Evolutionary conservation across 1,284 basidiomycete genomes (phyloP).

Genomic region (Rhodotorula mucilaginosa): DNA sequence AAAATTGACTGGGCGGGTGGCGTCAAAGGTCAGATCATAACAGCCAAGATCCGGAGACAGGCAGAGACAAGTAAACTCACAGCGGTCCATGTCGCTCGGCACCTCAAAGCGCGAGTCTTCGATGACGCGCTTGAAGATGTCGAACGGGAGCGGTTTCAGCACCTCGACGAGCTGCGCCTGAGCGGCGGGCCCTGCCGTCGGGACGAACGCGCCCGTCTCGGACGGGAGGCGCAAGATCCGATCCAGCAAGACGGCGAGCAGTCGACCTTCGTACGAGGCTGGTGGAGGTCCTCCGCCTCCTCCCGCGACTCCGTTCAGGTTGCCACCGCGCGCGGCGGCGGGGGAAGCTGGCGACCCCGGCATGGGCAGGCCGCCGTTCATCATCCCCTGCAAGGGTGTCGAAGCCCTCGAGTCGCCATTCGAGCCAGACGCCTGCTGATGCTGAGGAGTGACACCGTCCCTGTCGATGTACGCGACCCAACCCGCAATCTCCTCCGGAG

Average conservation of each 20-base stretch:
- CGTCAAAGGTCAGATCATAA: too few species aligned
- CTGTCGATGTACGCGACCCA: slow-evolving; percentile 21
- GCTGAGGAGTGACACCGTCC: background rate
- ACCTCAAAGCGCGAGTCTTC: slow-evolving; percentile 7
- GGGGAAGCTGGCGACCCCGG: background rate
- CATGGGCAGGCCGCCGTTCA: background rate
- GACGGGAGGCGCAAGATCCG: slow-evolving; percentile 13
- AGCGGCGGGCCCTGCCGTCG: background rate
- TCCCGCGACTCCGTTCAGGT: background rate
- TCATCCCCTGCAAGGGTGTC: background rate
- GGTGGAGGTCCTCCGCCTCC: background rate
- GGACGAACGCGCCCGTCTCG: slow-evolving; percentile 22
- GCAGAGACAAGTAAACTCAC: slow-evolving; percentile 6
- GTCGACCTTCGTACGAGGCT: slow-evolving; percentile 2
- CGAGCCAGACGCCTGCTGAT: background rate
- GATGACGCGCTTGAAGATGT: slow-evolving; percentile 20
- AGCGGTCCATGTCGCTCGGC: slow-evolving; percentile 22
- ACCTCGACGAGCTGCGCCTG: slow-evolving; percentile 17
- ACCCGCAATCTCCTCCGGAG: slow-evolving; percentile 1
- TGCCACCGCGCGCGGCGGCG: background rate
- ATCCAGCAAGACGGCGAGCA: background rate
- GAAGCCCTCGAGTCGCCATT: background rate
- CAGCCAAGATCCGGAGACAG: too few species aligned
- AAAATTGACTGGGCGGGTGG: slow-evolving; percentile 19
- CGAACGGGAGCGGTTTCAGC: slow-evolving; percentile 24